Percentiles rank a stretch among this genome's conserved stretches.
These are phyloP conservation scores for Leishmania mexicana DNA, from an alignment of 208 protist species.

Conservation along the genomic window DNA sequence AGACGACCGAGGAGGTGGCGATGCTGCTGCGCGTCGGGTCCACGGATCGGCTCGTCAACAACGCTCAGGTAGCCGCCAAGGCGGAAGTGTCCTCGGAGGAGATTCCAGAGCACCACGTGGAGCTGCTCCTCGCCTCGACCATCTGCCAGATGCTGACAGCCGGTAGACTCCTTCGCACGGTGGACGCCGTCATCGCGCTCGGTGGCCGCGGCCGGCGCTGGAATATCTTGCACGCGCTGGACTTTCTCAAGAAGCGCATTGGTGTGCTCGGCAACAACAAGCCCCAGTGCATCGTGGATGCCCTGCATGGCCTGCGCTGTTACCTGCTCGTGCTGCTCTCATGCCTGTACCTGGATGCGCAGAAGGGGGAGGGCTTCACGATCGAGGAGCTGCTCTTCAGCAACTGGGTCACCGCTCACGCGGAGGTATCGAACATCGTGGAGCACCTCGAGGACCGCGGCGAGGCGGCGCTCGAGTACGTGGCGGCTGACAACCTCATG, in stretches of 20 bases:
- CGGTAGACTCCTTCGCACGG: slow-evolving; percentile 71
- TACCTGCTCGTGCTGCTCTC: slow-evolving; percentile 87
- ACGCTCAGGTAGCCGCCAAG: slow-evolving; percentile 45
- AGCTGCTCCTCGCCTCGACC: slow-evolving; percentile 77
- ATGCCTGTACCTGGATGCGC: slow-evolving; percentile 78
- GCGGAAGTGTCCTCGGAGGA: slow-evolving; percentile 36
- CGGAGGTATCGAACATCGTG: slow-evolving; percentile 83
- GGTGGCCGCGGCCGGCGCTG: slow-evolving; percentile 66
- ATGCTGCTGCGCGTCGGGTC: slow-evolving; percentile 48
- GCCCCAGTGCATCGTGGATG: slow-evolving; percentile 55
- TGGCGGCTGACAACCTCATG: slow-evolving; percentile 69
- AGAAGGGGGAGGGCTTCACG: slow-evolving; percentile 30
- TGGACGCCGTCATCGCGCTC: slow-evolving; percentile 67
- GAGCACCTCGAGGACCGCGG: slow-evolving; percentile 64
- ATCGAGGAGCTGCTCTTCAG: slow-evolving; percentile 50
- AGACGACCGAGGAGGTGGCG: slow-evolving; percentile 41
- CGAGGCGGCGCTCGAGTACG: slow-evolving; percentile 73
- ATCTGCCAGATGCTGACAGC: slow-evolving; percentile 90
- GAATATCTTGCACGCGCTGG: slow-evolving; percentile 82
- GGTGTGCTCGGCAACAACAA: slow-evolving; percentile 47
- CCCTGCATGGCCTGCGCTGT: slow-evolving; percentile 63
- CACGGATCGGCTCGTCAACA: slow-evolving; percentile 34
- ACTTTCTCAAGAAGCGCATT: slow-evolving; percentile 70
- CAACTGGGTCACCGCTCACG: slow-evolving; percentile 62
- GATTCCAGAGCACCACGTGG: slow-evolving; percentile 57